Conservation (phyloP, 2,329 filamentous ascomycete species). For the Zalaria obscura region DNA sequence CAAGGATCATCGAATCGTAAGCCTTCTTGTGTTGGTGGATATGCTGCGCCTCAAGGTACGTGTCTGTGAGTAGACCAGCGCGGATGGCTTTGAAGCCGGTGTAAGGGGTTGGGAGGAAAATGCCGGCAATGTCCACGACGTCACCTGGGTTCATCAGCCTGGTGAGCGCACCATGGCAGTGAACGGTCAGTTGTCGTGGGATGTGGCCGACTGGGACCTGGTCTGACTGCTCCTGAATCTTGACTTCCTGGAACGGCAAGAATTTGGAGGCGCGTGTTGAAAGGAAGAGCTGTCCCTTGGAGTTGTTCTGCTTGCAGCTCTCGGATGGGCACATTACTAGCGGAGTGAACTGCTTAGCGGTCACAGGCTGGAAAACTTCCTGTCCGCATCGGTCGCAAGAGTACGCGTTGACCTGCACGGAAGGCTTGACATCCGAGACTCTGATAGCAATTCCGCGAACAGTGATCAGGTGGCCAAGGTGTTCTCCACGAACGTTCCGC, state of each 20-base stretch:
- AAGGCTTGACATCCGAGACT: conserved; percentile 94
- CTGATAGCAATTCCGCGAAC: conserved; percentile 86
- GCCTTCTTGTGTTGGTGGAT: conserved; percentile 96
- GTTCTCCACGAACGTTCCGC: conserved; percentile 80
- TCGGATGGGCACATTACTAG: conserved; percentile 74
- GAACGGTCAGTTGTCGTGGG: conserved; percentile 74
- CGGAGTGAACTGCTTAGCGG: conserved; percentile 79
- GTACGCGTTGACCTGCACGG: conserved; percentile 95
- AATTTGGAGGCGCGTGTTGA: conserved; percentile 97
- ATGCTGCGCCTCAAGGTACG: conserved; percentile 88
- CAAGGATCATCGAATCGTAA: conserved; percentile 81
- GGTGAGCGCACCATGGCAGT: conserved; percentile 77
- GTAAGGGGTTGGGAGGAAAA: conserved; percentile 94
- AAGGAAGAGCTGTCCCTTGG: conserved; percentile 84
- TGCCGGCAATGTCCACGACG: conserved; percentile 82
- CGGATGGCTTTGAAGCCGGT: conserved; percentile 98
- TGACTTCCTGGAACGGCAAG: conserved; percentile 92
- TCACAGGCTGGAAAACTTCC: conserved; percentile 94
- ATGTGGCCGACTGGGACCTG: conserved; percentile 98
- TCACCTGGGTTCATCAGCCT: conserved; percentile 86
- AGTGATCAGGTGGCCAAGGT: conserved; percentile 86
- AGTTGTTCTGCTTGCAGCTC: conserved; percentile 82
- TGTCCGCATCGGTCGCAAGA: conserved; percentile 92
- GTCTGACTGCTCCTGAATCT: conserved; percentile 98
- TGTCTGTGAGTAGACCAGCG: conserved; percentile 91